Evolutionary conservation across 2,329 filamentous ascomycete genomes (phyloP), one percentile per base, ranked within the genome.

Genomic region (Trichoderma endophyticum): DNA sequence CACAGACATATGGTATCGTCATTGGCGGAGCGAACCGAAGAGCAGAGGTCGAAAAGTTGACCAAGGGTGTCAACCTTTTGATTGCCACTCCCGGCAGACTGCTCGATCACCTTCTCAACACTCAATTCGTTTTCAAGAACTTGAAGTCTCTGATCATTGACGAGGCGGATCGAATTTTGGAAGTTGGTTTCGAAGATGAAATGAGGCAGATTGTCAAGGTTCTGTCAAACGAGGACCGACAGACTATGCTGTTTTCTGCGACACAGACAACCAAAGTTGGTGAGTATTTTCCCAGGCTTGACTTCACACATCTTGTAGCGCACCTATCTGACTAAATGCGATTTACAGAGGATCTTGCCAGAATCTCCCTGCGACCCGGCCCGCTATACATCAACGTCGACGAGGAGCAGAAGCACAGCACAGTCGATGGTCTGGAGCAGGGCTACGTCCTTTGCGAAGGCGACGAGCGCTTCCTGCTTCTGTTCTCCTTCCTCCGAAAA

Each of bases 331-430:
- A 73, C 71, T 64, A 7, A 32, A 15, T 32, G 71, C 39, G 43
- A 59, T 56, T 15, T 28, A 34, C 70, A 79, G 95, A 98, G 83
- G 96, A 99, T 82, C 87, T 99, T 70, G 96, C 96, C 1, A 88
- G 96, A 74, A 97, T 99, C 79, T 99, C 96, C 5, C 87, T 99
- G 62, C 90, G 94, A 43, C 92, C 94, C 0, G 95, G 95, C 3
- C 96, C 96, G 2, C 85, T 99, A 14, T 98, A 98, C 83, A 96
- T 99, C 86, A 98, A 98, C 79, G 96, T 99, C 72, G 95, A 98
- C 79, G 89, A 97, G 81, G 86, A 91, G 78, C 93, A 97, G 83
- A 91, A 97, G 82, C 93, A 93, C 83, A 94, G 92, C 79, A 99
- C 96, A 0, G 96, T 97, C 12, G 94, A 95, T 74, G 95, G 95